Conservation (phyloP, 495 filamentous ascomycete species). For the Hypoxylon subgilvum region DNA sequence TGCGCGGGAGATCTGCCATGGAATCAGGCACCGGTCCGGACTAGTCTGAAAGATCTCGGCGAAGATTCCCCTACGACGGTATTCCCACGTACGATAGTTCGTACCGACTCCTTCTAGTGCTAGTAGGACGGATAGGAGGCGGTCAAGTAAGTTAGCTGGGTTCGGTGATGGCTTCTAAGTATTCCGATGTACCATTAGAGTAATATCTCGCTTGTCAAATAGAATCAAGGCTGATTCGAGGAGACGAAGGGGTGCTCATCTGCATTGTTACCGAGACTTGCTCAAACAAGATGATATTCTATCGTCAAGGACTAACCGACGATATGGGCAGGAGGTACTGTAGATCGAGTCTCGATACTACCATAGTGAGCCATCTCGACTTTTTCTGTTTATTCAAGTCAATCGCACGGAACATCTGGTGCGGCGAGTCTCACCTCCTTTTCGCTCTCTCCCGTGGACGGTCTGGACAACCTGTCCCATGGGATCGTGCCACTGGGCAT, state of each 20-base stretch:
- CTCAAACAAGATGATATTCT: not conserved
- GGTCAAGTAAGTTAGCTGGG: not conserved
- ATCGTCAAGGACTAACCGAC: not conserved
- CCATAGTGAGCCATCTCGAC: not conserved
- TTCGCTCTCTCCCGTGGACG: too few relatives aligned
- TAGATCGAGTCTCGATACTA: not conserved
- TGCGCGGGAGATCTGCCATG: constrained; percentile 12
- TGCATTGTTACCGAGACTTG: not conserved
- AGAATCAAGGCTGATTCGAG: not conserved
- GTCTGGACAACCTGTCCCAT: too few relatives aligned
- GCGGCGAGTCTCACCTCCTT: too few relatives aligned
- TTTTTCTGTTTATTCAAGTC: not conserved
- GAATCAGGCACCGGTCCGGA: constrained; percentile 6
- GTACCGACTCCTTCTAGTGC: constrained; percentile 11
- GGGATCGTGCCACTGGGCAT: too few relatives aligned
- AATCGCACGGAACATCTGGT: too few relatives aligned
- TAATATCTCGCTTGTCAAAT: not conserved
- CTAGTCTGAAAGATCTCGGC: constrained; percentile 8
- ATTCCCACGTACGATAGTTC: constrained; percentile 2
- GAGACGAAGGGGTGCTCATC: not conserved
- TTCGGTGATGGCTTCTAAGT: not conserved
- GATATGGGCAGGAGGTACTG: not conserved
- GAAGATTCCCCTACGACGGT: constrained; percentile 9
- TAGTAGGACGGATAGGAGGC: not conserved
- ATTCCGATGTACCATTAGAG: constrained; percentile 1